Conservation (phyloP, 331 rosid genomes). For the Quercus lobata region DNA sequence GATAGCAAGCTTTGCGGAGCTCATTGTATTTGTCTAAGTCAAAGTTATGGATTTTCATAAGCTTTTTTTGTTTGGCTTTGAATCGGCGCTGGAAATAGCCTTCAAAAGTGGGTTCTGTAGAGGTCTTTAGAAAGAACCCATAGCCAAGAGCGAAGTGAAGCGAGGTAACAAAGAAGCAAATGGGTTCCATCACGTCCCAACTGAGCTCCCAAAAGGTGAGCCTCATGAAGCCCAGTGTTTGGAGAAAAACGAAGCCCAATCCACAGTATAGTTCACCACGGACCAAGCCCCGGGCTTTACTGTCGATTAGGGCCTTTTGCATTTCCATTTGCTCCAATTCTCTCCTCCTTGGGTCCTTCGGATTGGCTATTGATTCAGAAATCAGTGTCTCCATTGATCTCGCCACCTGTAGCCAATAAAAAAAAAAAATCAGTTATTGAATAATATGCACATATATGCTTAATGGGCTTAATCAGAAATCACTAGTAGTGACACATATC, state of each 20-base stretch:
- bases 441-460: too few species aligned
- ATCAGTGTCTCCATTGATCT: slow-evolving; percentile 62
- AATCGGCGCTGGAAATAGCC: slow-evolving; percentile 65
- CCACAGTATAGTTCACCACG: slow-evolving; percentile 59
- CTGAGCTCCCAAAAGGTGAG: slow-evolving; percentile 91
- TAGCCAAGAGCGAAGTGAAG: slow-evolving; percentile 55
- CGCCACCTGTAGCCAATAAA: slow-evolving; percentile 41
- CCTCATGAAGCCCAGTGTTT: slow-evolving; percentile 70
- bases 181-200: slow-evolving; percentile 99
- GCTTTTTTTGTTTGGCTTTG: slow-evolving; percentile 41
- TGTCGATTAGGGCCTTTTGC: slow-evolving; percentile 45
- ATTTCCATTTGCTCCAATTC: slow-evolving; percentile 53
- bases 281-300: slow-evolving; percentile 51
- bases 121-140: slow-evolving; percentile 60
- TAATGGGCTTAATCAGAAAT: background rate
- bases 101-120: slow-evolving; percentile 65
- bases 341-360: slow-evolving; percentile 56
- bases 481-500: background rate
- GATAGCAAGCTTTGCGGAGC: slow-evolving; percentile 46
- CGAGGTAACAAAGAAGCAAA: slow-evolving; percentile 73
- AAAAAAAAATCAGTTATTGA: background rate
- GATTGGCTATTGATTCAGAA: slow-evolving; percentile 35
- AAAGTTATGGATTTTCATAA: slow-evolving; percentile 50
- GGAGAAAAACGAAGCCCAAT: slow-evolving; percentile 43
- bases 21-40: slow-evolving; percentile 42